These are phyloP conservation scores for Monosporascus sp. DNA, from an alignment of 2,329 filamentous ascomycete genomes.

Conservation along the genomic window DNA sequence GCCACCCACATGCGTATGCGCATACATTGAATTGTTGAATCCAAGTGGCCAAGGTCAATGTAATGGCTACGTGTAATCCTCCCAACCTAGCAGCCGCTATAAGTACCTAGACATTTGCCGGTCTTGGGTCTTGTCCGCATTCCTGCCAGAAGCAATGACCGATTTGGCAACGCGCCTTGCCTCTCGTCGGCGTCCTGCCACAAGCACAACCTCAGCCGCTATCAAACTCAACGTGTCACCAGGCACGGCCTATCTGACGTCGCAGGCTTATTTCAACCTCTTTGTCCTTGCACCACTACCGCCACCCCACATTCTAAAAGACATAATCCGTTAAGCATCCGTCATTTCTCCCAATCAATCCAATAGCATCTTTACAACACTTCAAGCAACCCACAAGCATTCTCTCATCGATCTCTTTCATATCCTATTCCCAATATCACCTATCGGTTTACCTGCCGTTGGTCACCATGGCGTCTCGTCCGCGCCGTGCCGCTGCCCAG, in stretches of 20 bases:
- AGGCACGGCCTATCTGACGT: slow-evolving; percentile 7
- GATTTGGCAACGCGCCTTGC: neutral
- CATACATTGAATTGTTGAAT: slow-evolving; percentile 8
- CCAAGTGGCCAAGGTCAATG: slow-evolving; percentile 23
- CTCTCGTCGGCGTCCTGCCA: slow-evolving; percentile 17
- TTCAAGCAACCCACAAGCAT: slow-evolving; percentile 1
- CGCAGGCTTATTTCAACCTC: slow-evolving; percentile 25
- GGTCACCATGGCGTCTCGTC: slow-evolving; percentile 24
- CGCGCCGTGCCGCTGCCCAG: slow-evolving; percentile 39
- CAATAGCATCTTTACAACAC: neutral
- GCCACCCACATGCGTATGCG: neutral
- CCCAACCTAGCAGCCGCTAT: neutral
- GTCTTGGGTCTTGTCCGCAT: neutral
- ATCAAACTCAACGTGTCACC: slow-evolving; percentile 14
- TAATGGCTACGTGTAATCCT: slow-evolving; percentile 16
- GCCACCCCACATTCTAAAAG: neutral
- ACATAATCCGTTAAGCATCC: neutral
- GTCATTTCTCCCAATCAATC: neutral
- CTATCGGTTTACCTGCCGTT: neutral
- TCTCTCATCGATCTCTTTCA: neutral
- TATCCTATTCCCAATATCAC: neutral
- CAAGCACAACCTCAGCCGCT: neutral
- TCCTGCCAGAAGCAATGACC: too few species aligned
- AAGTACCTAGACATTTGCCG: too few species aligned
- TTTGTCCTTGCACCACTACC: slow-evolving; percentile 17